Evolutionary conservation across 2,329 filamentous ascomycete genomes (phyloP).

Genomic region (Colletotrichum chrysophilum): DNA sequence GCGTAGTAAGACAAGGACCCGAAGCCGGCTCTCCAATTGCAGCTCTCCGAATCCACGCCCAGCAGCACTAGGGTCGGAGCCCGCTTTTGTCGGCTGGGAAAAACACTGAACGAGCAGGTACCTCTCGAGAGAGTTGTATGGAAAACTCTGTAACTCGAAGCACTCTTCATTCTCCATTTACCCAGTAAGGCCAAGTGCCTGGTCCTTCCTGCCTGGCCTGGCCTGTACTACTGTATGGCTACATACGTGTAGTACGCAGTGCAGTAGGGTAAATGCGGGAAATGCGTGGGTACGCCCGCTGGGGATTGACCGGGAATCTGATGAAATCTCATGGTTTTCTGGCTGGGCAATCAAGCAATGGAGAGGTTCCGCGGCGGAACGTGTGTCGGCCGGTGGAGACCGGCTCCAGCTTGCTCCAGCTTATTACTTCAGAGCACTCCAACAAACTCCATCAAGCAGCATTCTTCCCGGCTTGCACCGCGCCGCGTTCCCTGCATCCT

Average conservation of each 20-base stretch:
- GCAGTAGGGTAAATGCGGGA: neutral
- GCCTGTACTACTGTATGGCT: neutral
- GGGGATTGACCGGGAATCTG: neutral
- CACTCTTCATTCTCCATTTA: neutral
- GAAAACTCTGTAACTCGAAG: neutral
- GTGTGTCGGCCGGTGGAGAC: slow-evolving; percentile 11
- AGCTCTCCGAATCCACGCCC: slow-evolving; percentile 5
- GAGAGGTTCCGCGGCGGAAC: slow-evolving; percentile 16
- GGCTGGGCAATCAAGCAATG: slow-evolving; percentile 1
- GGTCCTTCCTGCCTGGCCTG: neutral
- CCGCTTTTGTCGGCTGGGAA: slow-evolving; percentile 13
- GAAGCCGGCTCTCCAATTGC: slow-evolving; percentile 16
- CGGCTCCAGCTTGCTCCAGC: slow-evolving; percentile 11
- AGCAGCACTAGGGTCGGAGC: slow-evolving; percentile 13
- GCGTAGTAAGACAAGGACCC: slow-evolving; percentile 18
- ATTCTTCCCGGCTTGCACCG: neutral
- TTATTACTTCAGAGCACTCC: neutral
- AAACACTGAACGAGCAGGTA: neutral
- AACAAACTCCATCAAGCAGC: neutral
- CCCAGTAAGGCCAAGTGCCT: neutral
- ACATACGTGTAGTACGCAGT: neutral
- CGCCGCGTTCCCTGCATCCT: neutral
- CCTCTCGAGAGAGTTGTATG: neutral
- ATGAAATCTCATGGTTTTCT: neutral
- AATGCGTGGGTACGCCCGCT: neutral